phyloP scores from a whole-genome alignment of 768 basidiomycete genomes.

The Amanita rubescens region DNA sequence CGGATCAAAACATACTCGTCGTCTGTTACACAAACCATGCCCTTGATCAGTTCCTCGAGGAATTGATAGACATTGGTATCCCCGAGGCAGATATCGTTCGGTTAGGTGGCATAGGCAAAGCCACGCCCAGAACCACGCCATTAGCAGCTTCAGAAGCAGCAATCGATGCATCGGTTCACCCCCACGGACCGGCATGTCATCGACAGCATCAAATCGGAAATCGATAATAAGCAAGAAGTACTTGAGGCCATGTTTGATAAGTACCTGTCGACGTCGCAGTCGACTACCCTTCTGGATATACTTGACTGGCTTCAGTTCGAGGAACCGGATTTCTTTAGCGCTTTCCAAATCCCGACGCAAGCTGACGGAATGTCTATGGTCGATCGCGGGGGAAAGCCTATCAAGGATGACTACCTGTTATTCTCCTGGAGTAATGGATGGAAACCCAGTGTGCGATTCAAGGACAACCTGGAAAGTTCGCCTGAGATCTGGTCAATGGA shows the following conservation, averaged over 20 bases:
- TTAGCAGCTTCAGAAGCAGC: constrained; percentile 38
- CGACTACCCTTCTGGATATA: constrained; percentile 22
- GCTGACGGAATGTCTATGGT: constrained; percentile 40
- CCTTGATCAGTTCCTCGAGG: constrained; percentile 60
- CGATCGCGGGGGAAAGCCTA: constrained; percentile 28
- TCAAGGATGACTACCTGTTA: constrained; percentile 36
- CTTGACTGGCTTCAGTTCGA: constrained; percentile 47
- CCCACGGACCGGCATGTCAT: constrained; percentile 35
- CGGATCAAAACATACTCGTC: constrained; percentile 47
- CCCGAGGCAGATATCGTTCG: constrained; percentile 42
- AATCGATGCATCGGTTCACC: constrained; percentile 15
- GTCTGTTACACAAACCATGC: constrained; percentile 75
- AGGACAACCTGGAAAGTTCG: constrained; percentile 20
- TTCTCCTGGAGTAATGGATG: constrained; percentile 37
- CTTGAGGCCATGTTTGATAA: constrained; percentile 24
- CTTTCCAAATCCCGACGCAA: constrained; percentile 35
- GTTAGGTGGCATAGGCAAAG: constrained; percentile 48
- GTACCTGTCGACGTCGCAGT: constrained; percentile 16
- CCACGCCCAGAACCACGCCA: constrained; percentile 36
- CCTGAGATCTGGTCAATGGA: constrained; percentile 30
- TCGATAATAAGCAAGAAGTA: constrained; percentile 5
- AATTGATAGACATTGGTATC: constrained; percentile 55
- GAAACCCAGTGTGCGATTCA: constrained; percentile 36
- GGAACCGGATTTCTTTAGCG: constrained; percentile 34
- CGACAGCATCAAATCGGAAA: constrained; percentile 27